Percentiles rank a stretch among this genome's conserved stretches.
Conservation (phyloP, 2,329 filamentous ascomycete genomes). For the Trichoderma sp. region DNA sequence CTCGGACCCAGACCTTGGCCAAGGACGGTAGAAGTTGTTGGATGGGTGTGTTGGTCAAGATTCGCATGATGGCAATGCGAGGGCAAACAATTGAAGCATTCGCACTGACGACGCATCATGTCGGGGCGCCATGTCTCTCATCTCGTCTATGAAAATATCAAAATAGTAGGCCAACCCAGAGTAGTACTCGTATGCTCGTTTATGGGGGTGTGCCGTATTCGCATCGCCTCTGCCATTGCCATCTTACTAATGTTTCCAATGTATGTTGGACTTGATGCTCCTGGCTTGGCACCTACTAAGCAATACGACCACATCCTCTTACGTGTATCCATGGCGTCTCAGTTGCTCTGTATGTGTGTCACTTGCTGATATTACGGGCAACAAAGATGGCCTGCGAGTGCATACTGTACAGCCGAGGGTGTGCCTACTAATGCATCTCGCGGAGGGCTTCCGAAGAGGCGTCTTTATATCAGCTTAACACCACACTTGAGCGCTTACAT, state of each 20-base stretch:
- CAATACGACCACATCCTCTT: background rate
- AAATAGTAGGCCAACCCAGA: background rate
- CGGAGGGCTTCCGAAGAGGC: background rate
- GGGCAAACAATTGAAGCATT: background rate
- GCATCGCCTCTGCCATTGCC: background rate
- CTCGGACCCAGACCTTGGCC: too few species aligned
- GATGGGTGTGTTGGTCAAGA: background rate
- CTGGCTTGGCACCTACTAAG: background rate
- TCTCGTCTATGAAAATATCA: background rate
- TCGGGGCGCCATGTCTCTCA: background rate
- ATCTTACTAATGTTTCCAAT: background rate
- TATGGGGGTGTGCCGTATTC: background rate
- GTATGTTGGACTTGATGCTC: background rate
- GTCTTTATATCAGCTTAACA: background rate
- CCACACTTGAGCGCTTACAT: background rate
- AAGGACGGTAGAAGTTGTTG: too few species aligned
- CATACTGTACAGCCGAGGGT: background rate
- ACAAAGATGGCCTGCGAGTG: background rate
- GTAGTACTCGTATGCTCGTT: background rate
- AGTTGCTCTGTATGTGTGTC: background rate
- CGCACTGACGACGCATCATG: background rate
- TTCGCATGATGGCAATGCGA: background rate
- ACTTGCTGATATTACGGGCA: background rate
- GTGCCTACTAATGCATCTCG: background rate
- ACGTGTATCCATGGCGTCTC: background rate